phyloP scores from a whole-genome alignment of 371 early-diverging fungal genomes.

The Chytridium lagenaria region DNA sequence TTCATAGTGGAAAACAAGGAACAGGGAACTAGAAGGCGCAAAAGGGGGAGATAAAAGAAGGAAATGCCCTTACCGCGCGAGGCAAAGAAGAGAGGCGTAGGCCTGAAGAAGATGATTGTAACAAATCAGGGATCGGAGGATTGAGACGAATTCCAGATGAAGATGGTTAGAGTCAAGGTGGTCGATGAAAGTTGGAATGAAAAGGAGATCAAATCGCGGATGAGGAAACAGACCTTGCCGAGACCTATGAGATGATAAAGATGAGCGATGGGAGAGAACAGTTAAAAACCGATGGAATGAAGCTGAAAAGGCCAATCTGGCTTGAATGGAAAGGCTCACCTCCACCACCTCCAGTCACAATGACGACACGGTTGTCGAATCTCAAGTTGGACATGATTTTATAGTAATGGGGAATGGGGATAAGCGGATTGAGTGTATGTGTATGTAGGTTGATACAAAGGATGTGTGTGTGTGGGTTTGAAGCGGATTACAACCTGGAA shows the following conservation, averaged over 20 bases:
- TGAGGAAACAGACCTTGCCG: conserved; percentile 46
- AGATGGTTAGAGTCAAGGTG: neutral
- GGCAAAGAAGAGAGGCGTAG: conserved; percentile 91
- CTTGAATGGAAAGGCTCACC: conserved; percentile 56
- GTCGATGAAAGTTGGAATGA: neutral
- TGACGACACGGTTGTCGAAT: conserved; percentile 90
- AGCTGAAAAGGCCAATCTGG: neutral
- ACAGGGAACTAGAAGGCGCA: neutral
- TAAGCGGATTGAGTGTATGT: no score
- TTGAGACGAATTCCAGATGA: neutral
- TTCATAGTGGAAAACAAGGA: no score
- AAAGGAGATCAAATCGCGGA: no score
- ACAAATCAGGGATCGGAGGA: neutral
- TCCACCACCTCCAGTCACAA: conserved; percentile 98
- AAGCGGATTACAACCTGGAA: no score
- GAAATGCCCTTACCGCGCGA: conserved; percentile 89
- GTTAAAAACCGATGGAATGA: neutral
- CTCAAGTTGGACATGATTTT: conserved; percentile 46
- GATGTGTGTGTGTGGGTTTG: no score
- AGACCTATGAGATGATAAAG: conserved; percentile 39
- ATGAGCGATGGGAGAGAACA: neutral
- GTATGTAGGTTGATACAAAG: no score
- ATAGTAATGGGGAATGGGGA: no score
- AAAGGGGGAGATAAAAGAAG: neutral
- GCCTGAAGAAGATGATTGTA: conserved; percentile 50